Evolutionary conservation across 768 basidiomycete species (phyloP).

Genomic region (Tephrocybe sp.): DNA sequence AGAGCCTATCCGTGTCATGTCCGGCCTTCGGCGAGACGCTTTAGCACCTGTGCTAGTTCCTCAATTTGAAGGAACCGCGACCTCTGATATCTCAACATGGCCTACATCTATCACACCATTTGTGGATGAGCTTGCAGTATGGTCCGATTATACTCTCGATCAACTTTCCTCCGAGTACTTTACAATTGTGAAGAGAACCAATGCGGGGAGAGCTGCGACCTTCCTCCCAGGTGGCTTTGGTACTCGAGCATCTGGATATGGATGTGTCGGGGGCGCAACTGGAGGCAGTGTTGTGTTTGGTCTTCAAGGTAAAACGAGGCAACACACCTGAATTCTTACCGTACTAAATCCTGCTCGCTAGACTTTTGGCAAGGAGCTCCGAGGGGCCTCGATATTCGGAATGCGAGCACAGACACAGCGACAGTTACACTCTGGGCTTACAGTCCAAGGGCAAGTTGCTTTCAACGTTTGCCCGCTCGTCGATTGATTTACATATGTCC

Average conservation of each 20-base stretch:
- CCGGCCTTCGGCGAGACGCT: slow-evolving; percentile 37
- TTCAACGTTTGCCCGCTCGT: neutral
- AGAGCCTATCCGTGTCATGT: slow-evolving; percentile 35
- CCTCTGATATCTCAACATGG: slow-evolving; percentile 34
- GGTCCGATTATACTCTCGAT: slow-evolving; percentile 36
- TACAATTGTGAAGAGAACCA: slow-evolving; percentile 30
- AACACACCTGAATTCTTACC: neutral
- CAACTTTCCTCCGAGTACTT: slow-evolving; percentile 32
- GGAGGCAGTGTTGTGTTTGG: slow-evolving; percentile 36
- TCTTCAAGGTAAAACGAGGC: slow-evolving; percentile 27
- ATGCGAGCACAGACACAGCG: slow-evolving; percentile 26
- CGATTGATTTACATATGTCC: neutral
- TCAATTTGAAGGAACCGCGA: slow-evolving; percentile 34
- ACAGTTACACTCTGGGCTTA: slow-evolving; percentile 38
- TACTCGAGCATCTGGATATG: slow-evolving; percentile 32
- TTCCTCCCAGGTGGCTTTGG: slow-evolving; percentile 34
- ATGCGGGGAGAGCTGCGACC: slow-evolving; percentile 25
- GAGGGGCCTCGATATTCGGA: slow-evolving; percentile 33
- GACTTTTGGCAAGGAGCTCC: slow-evolving; percentile 41
- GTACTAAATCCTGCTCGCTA: slow-evolving; percentile 4
- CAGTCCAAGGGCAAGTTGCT: slow-evolving; percentile 28
- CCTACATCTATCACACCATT: slow-evolving; percentile 32
- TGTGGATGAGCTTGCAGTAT: slow-evolving; percentile 31
- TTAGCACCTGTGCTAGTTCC: slow-evolving; percentile 35
- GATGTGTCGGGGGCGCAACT: slow-evolving; percentile 35